Percentiles rank a stretch among this genome's conserved stretches.
Conservation (phyloP, 2,329 filamentous ascomycete genomes). For the Malbranchea zuffiana region DNA sequence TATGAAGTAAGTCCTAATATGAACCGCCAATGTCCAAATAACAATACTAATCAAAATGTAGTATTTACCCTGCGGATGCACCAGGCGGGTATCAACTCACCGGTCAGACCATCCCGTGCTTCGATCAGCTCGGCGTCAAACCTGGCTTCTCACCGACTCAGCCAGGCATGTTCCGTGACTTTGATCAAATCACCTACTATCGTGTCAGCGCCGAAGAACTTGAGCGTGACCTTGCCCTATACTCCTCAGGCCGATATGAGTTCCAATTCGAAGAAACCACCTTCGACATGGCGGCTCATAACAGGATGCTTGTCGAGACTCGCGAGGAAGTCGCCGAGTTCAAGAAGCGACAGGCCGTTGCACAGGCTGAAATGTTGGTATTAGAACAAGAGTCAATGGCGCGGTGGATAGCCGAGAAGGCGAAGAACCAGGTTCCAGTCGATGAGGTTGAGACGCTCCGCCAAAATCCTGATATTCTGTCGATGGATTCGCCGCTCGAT, state of each 20-base stretch:
- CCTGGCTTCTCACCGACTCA: conserved; percentile 35
- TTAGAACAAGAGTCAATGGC: conserved; percentile 29
- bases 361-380: conserved; percentile 37
- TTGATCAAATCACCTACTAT: conserved; percentile 48
- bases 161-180: conserved; percentile 48
- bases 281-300: conserved; percentile 49
- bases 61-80: conserved; percentile 46
- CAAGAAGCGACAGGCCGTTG: conserved; percentile 35
- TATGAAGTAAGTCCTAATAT: conserved; percentile 29
- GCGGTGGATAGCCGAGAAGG: conserved; percentile 33
- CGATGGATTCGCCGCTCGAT: conserved; percentile 35
- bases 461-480: conserved; percentile 31
- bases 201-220: conserved; percentile 44
- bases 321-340: conserved; percentile 39
- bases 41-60: too few relatives aligned
- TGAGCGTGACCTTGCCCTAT: conserved; percentile 38
- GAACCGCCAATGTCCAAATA: too few relatives aligned
- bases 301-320: conserved; percentile 38
- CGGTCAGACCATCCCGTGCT: conserved; percentile 43
- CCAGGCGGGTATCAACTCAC: conserved; percentile 48
- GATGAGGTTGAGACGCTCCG: conserved; percentile 41
- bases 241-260: conserved; percentile 41
- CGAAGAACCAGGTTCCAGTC: conserved; percentile 41
- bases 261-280: conserved; percentile 41
- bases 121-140: conserved; percentile 45